Evolutionary conservation across 495 filamentous ascomycete genomes (phyloP).

Genomic region (Gamarada debralockiae): DNA sequence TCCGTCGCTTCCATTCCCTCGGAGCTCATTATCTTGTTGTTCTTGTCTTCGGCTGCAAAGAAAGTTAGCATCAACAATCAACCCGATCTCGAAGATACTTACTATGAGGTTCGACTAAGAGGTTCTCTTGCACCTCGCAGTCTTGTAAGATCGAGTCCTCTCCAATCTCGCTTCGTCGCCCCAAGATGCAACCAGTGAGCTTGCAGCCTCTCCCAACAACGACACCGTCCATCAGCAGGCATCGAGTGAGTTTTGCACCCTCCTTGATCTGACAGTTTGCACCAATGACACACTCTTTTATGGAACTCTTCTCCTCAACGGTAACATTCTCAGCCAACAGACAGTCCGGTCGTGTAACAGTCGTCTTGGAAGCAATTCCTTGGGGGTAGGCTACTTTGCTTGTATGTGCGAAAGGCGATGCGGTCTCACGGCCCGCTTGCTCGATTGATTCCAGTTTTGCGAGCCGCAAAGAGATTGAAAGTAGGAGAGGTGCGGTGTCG

Average conservation of each 20-base stretch:
- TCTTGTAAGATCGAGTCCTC: constrained; percentile 73
- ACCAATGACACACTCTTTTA: constrained; percentile 87
- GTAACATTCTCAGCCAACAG: constrained; percentile 82
- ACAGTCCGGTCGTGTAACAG: constrained; percentile 70
- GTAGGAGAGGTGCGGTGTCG: constrained; percentile 77
- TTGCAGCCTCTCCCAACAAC: constrained; percentile 72
- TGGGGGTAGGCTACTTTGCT: constrained; percentile 78
- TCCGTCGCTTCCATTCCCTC: constrained; percentile 65
- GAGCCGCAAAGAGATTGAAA: constrained; percentile 77
- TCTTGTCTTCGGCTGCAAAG: constrained; percentile 65
- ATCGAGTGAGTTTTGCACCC: constrained; percentile 75
- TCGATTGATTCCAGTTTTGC: constrained; percentile 71
- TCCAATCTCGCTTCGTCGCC: constrained; percentile 69
- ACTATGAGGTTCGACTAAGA: constrained; percentile 76
- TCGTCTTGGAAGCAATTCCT: constrained; percentile 68
- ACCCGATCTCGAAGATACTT: constrained; percentile 30
- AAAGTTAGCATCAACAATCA: not conserved
- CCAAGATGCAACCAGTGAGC: constrained; percentile 79
- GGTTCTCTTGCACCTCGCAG: constrained; percentile 85
- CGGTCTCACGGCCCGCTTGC: constrained; percentile 48
- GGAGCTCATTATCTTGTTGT: constrained; percentile 82
- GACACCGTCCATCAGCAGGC: constrained; percentile 87
- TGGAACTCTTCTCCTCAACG: constrained; percentile 74
- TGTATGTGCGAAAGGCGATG: constrained; percentile 69
- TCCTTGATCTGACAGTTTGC: constrained; percentile 77